Conservation (phyloP, 352 stramenopile genomes). For the Globisporangium cylindrosporum region DNA sequence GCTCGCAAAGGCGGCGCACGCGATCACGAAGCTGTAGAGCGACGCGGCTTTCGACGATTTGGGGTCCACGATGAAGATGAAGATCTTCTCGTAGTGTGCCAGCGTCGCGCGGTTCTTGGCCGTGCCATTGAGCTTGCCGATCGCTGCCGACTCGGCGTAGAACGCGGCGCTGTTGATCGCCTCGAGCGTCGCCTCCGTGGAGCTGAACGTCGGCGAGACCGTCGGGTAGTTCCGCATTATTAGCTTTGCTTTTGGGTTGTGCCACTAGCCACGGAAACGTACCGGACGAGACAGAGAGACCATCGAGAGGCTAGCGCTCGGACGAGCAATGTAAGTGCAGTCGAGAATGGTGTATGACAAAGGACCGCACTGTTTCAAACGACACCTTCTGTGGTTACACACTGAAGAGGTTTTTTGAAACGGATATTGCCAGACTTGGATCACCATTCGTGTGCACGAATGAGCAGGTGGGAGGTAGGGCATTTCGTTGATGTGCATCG, state of each 20-base stretch:
- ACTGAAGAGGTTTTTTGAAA: too few relatives aligned
- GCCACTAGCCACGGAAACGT: neutral
- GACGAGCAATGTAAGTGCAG: too few relatives aligned
- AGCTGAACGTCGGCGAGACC: conserved; percentile 65
- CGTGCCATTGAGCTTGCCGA: conserved; percentile 22
- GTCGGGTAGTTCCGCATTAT: conserved; percentile 28
- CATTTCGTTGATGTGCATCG: too few relatives aligned
- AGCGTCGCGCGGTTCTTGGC: conserved; percentile 37
- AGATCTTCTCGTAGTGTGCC: conserved; percentile 55
- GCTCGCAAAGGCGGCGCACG: conserved; percentile 56
- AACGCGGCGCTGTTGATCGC: conserved; percentile 49
- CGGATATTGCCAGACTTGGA: too few relatives aligned
- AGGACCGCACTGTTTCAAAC: too few relatives aligned
- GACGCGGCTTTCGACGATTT: conserved; percentile 59
- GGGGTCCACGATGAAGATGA: conserved; percentile 73
- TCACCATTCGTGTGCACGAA: too few relatives aligned
- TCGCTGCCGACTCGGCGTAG: conserved; percentile 41
- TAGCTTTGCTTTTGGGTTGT: neutral
- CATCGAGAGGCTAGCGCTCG: too few relatives aligned
- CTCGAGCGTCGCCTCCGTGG: conserved; percentile 47
- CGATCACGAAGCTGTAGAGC: conserved; percentile 77
- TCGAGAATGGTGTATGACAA: too few relatives aligned
- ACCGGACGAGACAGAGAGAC: too few relatives aligned
- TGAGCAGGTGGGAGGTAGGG: too few relatives aligned
- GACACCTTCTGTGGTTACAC: too few relatives aligned